Conservation (phyloP, 106 monocot genomes). For the Platanthera zijinensis region DNA sequence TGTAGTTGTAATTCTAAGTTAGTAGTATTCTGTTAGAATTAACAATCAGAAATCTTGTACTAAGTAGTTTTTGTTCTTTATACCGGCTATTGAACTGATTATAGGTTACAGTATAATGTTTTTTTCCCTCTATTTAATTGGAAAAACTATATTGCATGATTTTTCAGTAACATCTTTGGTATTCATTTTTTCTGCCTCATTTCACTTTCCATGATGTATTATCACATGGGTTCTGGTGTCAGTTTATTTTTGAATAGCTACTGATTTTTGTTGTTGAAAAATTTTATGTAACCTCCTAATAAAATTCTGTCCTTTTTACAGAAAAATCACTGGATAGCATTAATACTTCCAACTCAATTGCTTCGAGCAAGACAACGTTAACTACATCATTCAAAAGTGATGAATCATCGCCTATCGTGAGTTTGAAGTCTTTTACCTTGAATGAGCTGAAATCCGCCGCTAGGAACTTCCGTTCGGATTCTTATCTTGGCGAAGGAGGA, state of each 20-base stretch:
- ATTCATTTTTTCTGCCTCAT: too few relatives aligned
- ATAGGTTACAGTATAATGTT: too few relatives aligned
- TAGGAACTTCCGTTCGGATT: constrained; percentile 70
- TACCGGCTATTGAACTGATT: too few relatives aligned
- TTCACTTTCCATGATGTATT: too few relatives aligned
- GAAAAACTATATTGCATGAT: too few relatives aligned
- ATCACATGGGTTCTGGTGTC: too few relatives aligned
- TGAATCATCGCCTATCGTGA: constrained; percentile 4
- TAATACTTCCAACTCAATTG: constrained; percentile 18
- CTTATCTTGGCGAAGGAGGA: constrained; percentile 79
- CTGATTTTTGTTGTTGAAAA: not conserved
- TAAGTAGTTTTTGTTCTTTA: too few relatives aligned
- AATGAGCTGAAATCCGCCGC: constrained; percentile 66
- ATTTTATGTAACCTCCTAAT: not conserved
- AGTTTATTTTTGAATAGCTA: not conserved
- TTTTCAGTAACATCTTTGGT: too few relatives aligned
- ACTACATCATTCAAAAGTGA: constrained; percentile 17
- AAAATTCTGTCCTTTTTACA: constrained; percentile 5
- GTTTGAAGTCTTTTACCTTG: constrained; percentile 56
- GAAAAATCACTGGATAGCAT: constrained; percentile 11
- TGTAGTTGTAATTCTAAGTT: too few relatives aligned
- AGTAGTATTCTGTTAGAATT: not conserved
- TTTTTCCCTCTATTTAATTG: too few relatives aligned
- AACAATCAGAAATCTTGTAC: not conserved
- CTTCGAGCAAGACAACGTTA: constrained; percentile 15